A percentile compares a stretch with the other conserved stretches of the same genome.
These are phyloP conservation scores for Boletellus emodensis DNA, from an alignment of 768 basidiomycete species.

Conservation along the genomic window DNA sequence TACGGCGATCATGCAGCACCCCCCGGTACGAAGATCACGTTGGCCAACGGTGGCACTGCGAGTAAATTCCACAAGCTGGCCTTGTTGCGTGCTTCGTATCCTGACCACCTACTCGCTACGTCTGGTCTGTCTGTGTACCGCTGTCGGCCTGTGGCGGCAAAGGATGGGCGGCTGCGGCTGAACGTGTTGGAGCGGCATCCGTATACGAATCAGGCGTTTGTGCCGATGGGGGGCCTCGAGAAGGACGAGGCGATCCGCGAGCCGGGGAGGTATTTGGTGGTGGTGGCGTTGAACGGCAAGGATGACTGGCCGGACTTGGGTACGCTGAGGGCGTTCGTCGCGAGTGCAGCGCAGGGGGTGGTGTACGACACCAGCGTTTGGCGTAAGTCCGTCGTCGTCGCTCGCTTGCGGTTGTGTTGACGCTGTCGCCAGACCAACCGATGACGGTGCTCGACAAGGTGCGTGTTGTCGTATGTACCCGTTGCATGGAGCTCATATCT, in stretches of 20 bases:
- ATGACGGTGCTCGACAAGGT: constrained; percentile 80
- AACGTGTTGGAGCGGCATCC: constrained; percentile 85
- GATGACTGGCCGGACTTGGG: constrained; percentile 75
- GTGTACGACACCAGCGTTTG: constrained; percentile 81
- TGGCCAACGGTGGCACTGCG: constrained; percentile 88
- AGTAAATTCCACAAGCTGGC: constrained; percentile 91
- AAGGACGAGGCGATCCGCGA: constrained; percentile 46
- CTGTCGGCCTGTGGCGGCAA: constrained; percentile 52
- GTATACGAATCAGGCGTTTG: constrained; percentile 87
- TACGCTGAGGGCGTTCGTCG: constrained; percentile 79
- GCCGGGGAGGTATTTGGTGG: constrained; percentile 69
- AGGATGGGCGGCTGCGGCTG: constrained; percentile 52
- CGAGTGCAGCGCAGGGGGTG: constrained; percentile 77
- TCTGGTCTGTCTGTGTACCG: constrained; percentile 81
- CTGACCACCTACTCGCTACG: constrained; percentile 50
- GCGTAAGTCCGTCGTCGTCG: constrained; percentile 59
- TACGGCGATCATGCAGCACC: constrained; percentile 69
- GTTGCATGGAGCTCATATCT: constrained; percentile 14
- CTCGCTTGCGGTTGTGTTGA: constrained; percentile 8
- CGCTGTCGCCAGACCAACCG: constrained; percentile 68
- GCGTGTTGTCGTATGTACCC: constrained; percentile 14
- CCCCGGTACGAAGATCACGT: constrained; percentile 64
- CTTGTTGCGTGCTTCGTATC: constrained; percentile 64
- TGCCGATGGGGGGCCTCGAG: constrained; percentile 73
- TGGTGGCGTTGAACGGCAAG: constrained; percentile 75